Evolutionary conservation across 23 red algal species (phyloP).

Genomic region (Chondrus crispus): DNA sequence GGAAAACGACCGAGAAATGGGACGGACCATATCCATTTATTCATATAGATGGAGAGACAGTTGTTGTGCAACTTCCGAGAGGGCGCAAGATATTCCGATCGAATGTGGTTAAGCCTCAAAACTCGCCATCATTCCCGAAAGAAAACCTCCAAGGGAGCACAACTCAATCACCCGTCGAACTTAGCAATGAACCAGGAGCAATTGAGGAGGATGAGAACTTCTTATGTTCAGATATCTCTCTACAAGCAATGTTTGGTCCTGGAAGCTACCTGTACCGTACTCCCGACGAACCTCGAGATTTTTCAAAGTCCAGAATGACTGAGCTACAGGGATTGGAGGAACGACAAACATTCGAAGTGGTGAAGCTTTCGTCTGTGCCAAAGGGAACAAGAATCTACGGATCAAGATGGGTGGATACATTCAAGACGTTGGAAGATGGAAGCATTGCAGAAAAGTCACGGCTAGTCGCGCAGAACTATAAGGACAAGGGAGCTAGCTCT

Average conservation of each 20-base stretch:
- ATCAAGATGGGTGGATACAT: not conserved
- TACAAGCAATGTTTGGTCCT: too few species aligned
- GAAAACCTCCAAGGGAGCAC: too few species aligned
- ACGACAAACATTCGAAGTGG: not conserved
- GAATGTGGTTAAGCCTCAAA: conserved; percentile 28
- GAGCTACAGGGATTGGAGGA: not conserved
- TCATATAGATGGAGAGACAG: conserved; percentile 20
- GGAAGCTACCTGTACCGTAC: too few species aligned
- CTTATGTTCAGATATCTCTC: too few species aligned
- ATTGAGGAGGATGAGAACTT: too few species aligned
- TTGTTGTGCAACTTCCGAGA: conserved; percentile 7
- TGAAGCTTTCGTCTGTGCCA: not conserved
- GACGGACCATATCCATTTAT: conserved; percentile 20
- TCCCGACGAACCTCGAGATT: not conserved
- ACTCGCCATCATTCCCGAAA: too few species aligned
- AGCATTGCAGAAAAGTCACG: not conserved
- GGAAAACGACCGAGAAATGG: not conserved
- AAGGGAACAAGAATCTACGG: not conserved
- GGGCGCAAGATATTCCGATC: conserved; percentile 14
- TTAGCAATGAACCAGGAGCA: too few species aligned
- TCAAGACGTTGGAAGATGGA: not conserved
- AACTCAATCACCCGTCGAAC: too few species aligned
- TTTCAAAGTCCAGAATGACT: not conserved
- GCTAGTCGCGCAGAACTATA: conserved; percentile 28
- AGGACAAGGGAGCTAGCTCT: not conserved